A percentile compares a stretch with the other conserved stretches of the same genome.
Conservation (phyloP, 2,329 filamentous ascomycete genomes). For the Trichoderma atroviride region DNA sequence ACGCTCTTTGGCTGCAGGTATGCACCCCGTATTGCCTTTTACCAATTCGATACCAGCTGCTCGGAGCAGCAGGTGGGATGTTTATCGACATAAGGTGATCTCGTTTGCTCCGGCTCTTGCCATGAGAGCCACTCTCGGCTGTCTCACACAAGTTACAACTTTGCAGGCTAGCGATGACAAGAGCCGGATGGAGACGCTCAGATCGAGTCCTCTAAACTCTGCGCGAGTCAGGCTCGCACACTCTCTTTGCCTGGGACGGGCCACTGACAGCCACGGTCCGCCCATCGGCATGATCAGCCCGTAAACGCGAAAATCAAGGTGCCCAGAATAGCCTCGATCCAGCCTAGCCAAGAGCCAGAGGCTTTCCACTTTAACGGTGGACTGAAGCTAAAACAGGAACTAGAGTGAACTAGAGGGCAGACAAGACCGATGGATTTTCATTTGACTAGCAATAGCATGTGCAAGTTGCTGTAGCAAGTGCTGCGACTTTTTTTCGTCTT, state of each 20-base stretch:
- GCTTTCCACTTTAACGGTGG: neutral
- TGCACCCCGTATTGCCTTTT: neutral
- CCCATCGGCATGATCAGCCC: conserved; percentile 22
- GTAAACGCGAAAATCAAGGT: neutral
- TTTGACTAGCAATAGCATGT: neutral
- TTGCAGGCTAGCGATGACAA: neutral
- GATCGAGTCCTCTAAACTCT: conserved; percentile 8
- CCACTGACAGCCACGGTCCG: conserved; percentile 21
- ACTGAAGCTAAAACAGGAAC: neutral
- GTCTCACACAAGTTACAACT: neutral
- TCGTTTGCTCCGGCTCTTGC: neutral
- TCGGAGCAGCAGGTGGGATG: neutral
- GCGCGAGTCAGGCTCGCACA: conserved; percentile 8
- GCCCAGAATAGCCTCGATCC: conserved; percentile 9
- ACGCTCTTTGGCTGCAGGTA: neutral
- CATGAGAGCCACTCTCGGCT: neutral
- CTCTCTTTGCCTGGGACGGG: conserved; percentile 8
- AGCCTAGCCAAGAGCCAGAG: neutral
- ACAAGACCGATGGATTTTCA: neutral
- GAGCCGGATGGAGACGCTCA: neutral
- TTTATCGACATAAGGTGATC: neutral
- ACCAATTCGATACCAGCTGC: neutral
- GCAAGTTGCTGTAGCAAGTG: neutral
- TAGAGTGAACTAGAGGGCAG: neutral
- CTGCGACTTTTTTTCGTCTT: neutral